Conservation (phyloP, 441 rosid species). For the Corymbia citriodora region DNA sequence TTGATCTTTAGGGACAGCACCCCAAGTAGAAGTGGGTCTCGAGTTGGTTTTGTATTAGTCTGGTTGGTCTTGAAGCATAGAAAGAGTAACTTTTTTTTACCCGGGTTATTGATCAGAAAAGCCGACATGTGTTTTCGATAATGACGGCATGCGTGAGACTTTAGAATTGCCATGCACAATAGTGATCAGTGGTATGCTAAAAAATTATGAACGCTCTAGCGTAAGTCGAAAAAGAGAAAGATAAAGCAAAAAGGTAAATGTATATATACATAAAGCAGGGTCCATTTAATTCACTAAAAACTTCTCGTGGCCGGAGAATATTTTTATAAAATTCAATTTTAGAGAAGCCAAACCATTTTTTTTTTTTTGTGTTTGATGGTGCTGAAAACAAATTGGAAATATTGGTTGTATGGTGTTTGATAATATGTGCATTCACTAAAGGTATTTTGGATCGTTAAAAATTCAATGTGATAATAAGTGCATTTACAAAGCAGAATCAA, state of each 20-base stretch:
- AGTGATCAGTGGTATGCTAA: neutral
- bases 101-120: no score
- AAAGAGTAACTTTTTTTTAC: neutral
- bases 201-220: neutral
- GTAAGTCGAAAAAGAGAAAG: neutral
- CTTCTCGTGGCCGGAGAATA: neutral
- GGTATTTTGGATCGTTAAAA: neutral
- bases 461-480: neutral
- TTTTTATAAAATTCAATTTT: neutral
- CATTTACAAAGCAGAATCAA: neutral
- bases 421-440: neutral
- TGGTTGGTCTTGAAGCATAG: neutral
- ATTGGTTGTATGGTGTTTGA: neutral
- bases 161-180: neutral
- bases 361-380: neutral
- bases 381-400: neutral
- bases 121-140: neutral
- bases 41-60: neutral
- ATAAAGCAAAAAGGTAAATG: neutral
- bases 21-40: neutral
- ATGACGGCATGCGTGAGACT: neutral
- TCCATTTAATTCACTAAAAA: neutral
- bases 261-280: neutral
- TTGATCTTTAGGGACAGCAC: neutral
- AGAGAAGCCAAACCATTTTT: neutral